Conservation (phyloP, 805 yeast genomes). For the Kurtzmaniella fragi region DNA sequence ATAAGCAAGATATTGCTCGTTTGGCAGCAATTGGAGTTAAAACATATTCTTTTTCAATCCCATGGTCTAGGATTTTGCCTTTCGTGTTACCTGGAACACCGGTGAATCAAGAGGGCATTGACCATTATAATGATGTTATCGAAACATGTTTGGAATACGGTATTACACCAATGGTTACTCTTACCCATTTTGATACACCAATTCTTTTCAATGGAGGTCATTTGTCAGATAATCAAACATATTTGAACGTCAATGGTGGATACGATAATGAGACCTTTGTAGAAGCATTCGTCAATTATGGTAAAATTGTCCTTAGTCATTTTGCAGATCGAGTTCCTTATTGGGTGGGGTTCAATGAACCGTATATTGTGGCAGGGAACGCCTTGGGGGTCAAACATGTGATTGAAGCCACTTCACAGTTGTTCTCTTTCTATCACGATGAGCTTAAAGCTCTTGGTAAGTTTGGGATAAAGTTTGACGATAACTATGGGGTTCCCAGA, state of each 20-base stretch:
- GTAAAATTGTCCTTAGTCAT: conserved; percentile 22
- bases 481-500: conserved; percentile 21
- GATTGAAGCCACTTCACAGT: conserved; percentile 18
- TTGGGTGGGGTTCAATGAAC: conserved; percentile 30
- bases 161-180: conserved; percentile 23
- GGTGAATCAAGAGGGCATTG: conserved; percentile 22
- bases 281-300: conserved; percentile 26
- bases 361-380: conserved; percentile 15
- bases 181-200: conserved; percentile 32
- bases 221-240: no score
- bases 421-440: conserved; percentile 17
- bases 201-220: conserved; percentile 6
- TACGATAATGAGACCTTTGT: conserved; percentile 18
- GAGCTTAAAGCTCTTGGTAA: conserved; percentile 19
- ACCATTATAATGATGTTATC: conserved; percentile 16
- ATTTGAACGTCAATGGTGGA: conserved; percentile 19
- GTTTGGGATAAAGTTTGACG: conserved; percentile 20
- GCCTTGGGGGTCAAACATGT: conserved; percentile 17
- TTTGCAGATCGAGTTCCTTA: conserved; percentile 23
- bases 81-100: conserved; percentile 22
- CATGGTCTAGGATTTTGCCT: conserved; percentile 32
- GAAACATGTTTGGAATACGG: conserved; percentile 16
- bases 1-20: conserved; percentile 27
- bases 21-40: conserved; percentile 27
- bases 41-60: conserved; percentile 25